These are phyloP conservation scores for Lentinula edodes DNA, from an alignment of 768 basidiomycete genomes.

Conservation along the genomic window DNA sequence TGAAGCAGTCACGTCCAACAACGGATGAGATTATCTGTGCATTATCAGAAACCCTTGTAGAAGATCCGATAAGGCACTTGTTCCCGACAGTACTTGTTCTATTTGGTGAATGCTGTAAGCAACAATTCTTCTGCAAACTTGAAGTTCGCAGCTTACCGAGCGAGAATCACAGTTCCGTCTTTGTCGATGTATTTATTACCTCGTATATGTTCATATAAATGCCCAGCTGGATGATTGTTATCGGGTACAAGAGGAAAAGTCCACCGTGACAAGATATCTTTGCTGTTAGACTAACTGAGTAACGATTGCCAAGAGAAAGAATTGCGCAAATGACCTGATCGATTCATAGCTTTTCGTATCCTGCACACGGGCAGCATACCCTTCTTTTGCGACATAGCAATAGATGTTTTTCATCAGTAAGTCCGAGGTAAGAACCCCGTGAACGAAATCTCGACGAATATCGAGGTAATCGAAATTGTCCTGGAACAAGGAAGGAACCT, in stretches of 20 bases:
- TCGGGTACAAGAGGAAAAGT: conserved; percentile 96
- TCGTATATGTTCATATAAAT: conserved; percentile 78
- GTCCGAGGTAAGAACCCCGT: conserved; percentile 91
- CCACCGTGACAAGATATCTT: conserved; percentile 90
- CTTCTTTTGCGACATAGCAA: conserved; percentile 82
- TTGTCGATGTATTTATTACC: conserved; percentile 88
- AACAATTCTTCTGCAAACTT: background rate
- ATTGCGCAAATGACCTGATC: conserved; percentile 51
- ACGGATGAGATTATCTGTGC: conserved; percentile 68
- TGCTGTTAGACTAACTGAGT: conserved; percentile 37
- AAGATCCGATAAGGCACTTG: conserved; percentile 82
- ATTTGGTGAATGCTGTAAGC: background rate
- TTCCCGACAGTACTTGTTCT: conserved; percentile 81
- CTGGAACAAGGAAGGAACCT: conserved; percentile 95
- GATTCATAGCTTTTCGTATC: conserved; percentile 91
- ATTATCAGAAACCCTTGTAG: conserved; percentile 60
- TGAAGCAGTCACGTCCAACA: conserved; percentile 67
- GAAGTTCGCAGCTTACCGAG: conserved; percentile 50
- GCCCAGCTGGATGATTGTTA: conserved; percentile 81
- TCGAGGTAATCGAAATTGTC: conserved; percentile 98
- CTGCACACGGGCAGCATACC: conserved; percentile 89
- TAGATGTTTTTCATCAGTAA: conserved; percentile 91
- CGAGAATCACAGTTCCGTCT: conserved; percentile 70
- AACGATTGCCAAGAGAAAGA: background rate
- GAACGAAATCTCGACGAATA: conserved; percentile 88